These are phyloP conservation scores for Oemleria cerasiformis DNA, from an alignment of 306 rosid species.

Conservation along the genomic window DNA sequence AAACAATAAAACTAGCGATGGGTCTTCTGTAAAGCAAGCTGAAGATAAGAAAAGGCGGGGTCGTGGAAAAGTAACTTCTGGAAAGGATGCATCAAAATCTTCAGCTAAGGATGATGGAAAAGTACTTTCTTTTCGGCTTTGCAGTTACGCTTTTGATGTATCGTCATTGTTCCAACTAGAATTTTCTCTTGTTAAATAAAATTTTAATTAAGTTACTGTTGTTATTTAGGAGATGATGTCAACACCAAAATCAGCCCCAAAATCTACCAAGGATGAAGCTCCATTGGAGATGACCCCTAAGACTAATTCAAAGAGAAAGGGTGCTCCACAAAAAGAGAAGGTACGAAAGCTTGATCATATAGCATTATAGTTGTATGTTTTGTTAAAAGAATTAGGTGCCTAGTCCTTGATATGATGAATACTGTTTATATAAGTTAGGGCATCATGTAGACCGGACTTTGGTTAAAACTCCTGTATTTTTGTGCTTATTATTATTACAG, in stretches of 20 bases:
- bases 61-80: conserved; percentile 42
- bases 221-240: conserved; percentile 43
- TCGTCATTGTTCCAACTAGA: background rate
- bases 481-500: background rate
- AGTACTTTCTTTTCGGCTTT: conserved; percentile 33
- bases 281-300: conserved; percentile 48
- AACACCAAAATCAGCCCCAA: conserved; percentile 42
- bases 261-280: conserved; percentile 45
- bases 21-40: conserved; percentile 44
- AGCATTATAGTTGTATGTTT: background rate
- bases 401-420: background rate
- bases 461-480: background rate
- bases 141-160: background rate
- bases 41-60: conserved; percentile 51
- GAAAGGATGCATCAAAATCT: conserved; percentile 37
- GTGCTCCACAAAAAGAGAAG: conserved; percentile 55
- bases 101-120: conserved; percentile 49
- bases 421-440: conserved; percentile 3
- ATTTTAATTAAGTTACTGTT: conserved; percentile 6
- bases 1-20: conserved; percentile 38
- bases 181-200: background rate
- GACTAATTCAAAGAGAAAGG: conserved; percentile 70
- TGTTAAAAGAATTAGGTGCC: background rate
- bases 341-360: conserved; percentile 23
- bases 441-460: background rate